Conservation (phyloP, 768 basidiomycete genomes). For the Lactarius evosmus region DNA sequence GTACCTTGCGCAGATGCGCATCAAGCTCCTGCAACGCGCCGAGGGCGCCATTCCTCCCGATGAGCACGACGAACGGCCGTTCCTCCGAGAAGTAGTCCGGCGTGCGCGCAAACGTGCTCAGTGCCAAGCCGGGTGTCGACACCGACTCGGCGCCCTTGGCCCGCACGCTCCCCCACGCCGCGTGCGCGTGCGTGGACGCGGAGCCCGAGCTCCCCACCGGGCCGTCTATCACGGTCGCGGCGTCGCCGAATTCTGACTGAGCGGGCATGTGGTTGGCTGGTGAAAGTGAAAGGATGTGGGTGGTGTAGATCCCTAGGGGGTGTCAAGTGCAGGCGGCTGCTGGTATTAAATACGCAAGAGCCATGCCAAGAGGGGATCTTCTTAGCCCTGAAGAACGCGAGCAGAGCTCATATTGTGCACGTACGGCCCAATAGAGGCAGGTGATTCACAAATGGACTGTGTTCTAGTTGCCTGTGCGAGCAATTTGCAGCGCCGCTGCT, state of each 20-base stretch:
- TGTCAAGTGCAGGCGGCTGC: background rate
- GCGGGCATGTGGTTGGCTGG: slow-evolving; percentile 11
- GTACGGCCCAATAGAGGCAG: no score
- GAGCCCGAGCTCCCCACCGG: background rate
- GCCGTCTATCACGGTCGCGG: slow-evolving; percentile 12
- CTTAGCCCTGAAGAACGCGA: no score
- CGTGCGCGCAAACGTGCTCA: slow-evolving; percentile 12
- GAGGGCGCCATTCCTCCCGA: slow-evolving; percentile 61
- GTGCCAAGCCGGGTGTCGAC: background rate
- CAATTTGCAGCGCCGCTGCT: background rate
- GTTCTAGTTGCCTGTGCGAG: no score
- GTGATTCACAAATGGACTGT: no score
- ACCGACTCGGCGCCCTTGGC: slow-evolving; percentile 3
- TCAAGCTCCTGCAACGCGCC: slow-evolving; percentile 70
- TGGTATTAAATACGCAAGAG: background rate
- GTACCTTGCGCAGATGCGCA: slow-evolving; percentile 52
- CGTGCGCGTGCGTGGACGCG: background rate
- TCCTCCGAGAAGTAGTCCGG: slow-evolving; percentile 42
- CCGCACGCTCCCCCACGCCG: background rate
- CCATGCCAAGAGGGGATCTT: no score
- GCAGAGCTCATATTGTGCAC: no score
- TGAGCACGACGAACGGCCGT: slow-evolving; percentile 68
- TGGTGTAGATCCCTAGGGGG: background rate
- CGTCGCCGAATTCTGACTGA: slow-evolving; percentile 20
- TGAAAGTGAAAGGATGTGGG: background rate